phyloP scores from a whole-genome alignment of 805 yeast genomes.

The Lipomyces spencermartinsiae region DNA sequence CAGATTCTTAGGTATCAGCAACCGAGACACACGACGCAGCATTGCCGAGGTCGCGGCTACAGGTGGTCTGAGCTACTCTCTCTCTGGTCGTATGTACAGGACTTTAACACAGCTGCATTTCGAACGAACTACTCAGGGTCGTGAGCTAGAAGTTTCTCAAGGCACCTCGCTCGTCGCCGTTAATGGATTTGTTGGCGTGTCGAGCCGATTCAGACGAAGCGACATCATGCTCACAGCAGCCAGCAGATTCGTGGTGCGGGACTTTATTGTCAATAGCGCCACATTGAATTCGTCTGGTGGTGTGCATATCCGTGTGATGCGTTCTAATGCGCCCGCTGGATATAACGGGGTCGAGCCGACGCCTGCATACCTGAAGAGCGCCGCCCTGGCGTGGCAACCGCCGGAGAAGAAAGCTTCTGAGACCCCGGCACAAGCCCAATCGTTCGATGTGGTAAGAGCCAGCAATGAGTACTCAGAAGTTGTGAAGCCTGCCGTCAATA shows the following conservation, averaged over 20 bases:
- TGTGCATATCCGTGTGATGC: slow-evolving; percentile 2
- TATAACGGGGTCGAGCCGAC: slow-evolving; percentile 1
- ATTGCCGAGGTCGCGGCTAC: slow-evolving; percentile 14
- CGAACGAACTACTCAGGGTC: slow-evolving; percentile 22
- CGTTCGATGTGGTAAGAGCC: neutral
- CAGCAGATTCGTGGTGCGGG: slow-evolving; percentile 1
- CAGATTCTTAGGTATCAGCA: slow-evolving; percentile 3
- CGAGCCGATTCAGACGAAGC: slow-evolving; percentile 17
- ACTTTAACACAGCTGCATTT: slow-evolving; percentile 26
- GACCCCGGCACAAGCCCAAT: neutral
- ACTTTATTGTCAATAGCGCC: slow-evolving; percentile 2
- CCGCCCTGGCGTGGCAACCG: neutral
- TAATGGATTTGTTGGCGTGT: slow-evolving; percentile 16
- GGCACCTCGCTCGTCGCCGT: slow-evolving; percentile 20
- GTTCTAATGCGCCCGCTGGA: neutral
- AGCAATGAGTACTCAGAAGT: slow-evolving; percentile 1
- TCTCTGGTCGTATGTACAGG: slow-evolving; percentile 25
- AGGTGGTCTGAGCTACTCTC: slow-evolving; percentile 29
- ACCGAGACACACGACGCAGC: neutral
- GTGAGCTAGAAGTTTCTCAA: slow-evolving; percentile 18
- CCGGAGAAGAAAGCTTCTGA: neutral
- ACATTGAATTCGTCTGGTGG: neutral
- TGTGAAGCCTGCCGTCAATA: neutral
- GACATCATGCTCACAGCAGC: slow-evolving; percentile 6
- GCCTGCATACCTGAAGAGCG: neutral